phyloP scores from a whole-genome alignment of 257 asterid species.

The Solanum bulbocastanum region DNA sequence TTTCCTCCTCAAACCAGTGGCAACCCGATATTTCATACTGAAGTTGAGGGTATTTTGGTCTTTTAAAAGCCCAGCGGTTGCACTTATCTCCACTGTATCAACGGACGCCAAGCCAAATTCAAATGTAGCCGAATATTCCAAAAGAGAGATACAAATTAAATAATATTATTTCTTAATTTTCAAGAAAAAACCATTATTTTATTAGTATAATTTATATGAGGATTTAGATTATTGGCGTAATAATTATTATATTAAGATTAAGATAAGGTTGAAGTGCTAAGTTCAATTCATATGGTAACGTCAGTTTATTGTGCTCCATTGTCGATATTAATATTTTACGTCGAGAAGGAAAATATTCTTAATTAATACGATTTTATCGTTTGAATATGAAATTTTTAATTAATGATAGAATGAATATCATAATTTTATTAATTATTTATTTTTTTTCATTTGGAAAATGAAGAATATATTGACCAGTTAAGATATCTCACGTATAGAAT shows the following conservation, averaged over 20 bases:
- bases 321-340: background rate
- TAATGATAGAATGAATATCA: background rate
- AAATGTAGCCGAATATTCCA: slow-evolving; percentile 9
- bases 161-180: background rate
- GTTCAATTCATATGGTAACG: slow-evolving; percentile 17
- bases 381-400: background rate
- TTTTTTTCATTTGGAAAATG: rapidly evolving
- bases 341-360: background rate
- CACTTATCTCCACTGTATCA: background rate
- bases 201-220: background rate
- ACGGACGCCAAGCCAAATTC: slow-evolving; percentile 21
- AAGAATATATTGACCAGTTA: background rate
- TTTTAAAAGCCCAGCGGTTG: background rate
- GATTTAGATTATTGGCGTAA: background rate
- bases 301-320: background rate
- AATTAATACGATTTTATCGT: background rate
- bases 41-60: slow-evolving; percentile 1
- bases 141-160: background rate
- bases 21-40: background rate
- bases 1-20: slow-evolving; percentile 13
- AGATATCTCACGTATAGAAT: background rate
- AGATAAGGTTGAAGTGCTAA: background rate
- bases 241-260: background rate
- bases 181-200: background rate
- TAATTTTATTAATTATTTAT: background rate